Conservation (phyloP, 2,329 filamentous ascomycete species). For the Colletotrichum cuscutae region DNA sequence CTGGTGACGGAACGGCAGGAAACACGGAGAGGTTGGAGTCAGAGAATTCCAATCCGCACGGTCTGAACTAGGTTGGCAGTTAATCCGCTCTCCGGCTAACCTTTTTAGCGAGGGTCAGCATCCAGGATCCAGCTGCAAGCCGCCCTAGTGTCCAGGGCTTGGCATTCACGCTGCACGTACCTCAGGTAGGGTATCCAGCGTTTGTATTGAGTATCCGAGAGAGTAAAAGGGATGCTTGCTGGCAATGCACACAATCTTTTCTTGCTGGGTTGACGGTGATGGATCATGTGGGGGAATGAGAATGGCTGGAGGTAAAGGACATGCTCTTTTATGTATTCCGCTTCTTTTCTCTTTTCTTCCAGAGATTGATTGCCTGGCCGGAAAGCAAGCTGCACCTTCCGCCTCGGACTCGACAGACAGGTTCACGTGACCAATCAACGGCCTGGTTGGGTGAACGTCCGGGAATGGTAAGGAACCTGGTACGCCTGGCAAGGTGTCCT, state of each 20-base stretch:
- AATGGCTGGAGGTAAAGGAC: background rate
- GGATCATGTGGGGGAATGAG: background rate
- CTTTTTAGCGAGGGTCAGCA: slow-evolving; percentile 31
- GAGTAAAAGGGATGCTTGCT: background rate
- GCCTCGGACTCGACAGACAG: background rate
- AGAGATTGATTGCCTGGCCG: background rate
- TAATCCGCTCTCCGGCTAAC: slow-evolving; percentile 35
- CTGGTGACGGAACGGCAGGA: slow-evolving; percentile 17
- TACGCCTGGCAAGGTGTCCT: background rate
- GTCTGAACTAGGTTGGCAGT: slow-evolving; percentile 38
- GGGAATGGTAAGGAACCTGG: background rate
- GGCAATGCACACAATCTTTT: background rate
- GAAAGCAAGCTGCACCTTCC: background rate
- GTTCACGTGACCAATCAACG: background rate
- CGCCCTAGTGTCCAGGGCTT: slow-evolving; percentile 3
- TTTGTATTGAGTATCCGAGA: background rate
- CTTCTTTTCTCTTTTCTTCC: background rate
- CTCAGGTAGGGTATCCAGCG: background rate
- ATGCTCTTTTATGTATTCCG: slow-evolving; percentile 5
- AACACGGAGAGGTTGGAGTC: slow-evolving; percentile 38
- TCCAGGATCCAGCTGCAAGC: slow-evolving; percentile 29
- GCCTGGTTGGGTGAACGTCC: background rate
- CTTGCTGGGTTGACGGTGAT: background rate
- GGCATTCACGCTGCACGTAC: slow-evolving; percentile 11
- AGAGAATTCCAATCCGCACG: slow-evolving; percentile 41